Percentiles rank a stretch among this genome's conserved stretches.
These are phyloP conservation scores for Salix dunnii DNA, from an alignment of 345 rosid species.

Conservation along the genomic window DNA sequence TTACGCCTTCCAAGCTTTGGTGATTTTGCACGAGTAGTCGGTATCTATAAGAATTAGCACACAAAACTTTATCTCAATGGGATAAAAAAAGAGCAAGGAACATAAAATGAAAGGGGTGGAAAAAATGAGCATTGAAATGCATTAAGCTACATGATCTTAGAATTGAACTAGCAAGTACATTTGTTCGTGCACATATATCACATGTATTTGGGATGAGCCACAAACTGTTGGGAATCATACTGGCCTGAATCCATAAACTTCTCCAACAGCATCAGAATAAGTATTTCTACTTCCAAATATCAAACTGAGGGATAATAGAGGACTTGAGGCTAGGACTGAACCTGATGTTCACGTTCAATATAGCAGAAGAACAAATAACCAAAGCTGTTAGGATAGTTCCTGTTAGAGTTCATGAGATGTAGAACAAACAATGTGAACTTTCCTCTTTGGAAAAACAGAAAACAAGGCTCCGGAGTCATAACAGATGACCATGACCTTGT, in stretches of 20 bases:
- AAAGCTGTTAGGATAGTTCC: background rate
- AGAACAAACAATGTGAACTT: background rate
- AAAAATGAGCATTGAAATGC: background rate
- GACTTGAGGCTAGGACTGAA: background rate
- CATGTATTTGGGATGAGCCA: background rate
- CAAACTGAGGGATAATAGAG: background rate
- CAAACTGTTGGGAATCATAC: background rate
- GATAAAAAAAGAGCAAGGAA: background rate
- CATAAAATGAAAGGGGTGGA: background rate
- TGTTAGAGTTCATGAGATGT: background rate
- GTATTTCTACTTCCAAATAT: background rate
- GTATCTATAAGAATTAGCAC: slow-evolving; percentile 47
- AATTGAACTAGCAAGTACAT: background rate
- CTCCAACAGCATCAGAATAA: background rate
- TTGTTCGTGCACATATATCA: background rate
- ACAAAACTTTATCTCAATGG: background rate
- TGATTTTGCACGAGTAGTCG: slow-evolving; percentile 79
- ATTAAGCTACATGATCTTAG: background rate
- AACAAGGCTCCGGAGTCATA: background rate
- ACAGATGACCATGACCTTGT: background rate
- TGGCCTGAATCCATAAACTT: background rate
- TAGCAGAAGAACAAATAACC: background rate
- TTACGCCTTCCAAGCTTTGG: slow-evolving; percentile 94
- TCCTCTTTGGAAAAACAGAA: background rate
- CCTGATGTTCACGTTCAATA: background rate